These are phyloP conservation scores for Acanthamoeba sp. DNA, from an alignment of 208 protist species.

Conservation along the genomic window DNA sequence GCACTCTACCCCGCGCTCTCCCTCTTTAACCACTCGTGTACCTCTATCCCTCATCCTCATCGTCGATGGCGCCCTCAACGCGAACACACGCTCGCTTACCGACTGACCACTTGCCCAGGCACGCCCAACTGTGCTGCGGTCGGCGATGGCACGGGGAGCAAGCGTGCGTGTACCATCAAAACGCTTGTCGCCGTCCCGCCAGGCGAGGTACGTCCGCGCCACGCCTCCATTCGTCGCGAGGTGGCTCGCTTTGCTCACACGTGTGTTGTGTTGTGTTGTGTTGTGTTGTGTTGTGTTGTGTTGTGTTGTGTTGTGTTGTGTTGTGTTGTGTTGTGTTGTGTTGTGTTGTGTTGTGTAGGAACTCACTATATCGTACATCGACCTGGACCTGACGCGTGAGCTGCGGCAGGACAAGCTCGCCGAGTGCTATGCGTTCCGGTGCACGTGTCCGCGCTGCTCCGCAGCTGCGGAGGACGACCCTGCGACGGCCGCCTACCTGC, in stretches of 20 bases:
- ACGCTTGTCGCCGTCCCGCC: not conserved
- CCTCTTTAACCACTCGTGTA: constrained; percentile 46
- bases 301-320: no score
- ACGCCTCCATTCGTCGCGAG: not conserved
- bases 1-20: not conserved
- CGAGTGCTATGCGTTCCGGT: constrained; percentile 3
- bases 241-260: no score
- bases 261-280: no score
- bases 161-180: not conserved
- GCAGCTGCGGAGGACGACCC: not conserved
- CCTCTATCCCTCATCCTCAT: not conserved
- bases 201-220: not conserved
- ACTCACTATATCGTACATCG: constrained; percentile 45
- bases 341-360: no score
- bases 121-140: constrained; percentile 26
- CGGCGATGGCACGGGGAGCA: not conserved
- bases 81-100: no score
- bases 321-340: no score
- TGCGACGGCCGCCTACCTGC: not conserved
- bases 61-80: no score
- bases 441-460: not conserved
- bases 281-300: no score
- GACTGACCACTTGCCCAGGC: not conserved
- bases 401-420: constrained; percentile 7
- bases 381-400: not conserved